Evolutionary conservation across 768 basidiomycete species (phyloP).

Genomic region (Boletus sensibilis): DNA sequence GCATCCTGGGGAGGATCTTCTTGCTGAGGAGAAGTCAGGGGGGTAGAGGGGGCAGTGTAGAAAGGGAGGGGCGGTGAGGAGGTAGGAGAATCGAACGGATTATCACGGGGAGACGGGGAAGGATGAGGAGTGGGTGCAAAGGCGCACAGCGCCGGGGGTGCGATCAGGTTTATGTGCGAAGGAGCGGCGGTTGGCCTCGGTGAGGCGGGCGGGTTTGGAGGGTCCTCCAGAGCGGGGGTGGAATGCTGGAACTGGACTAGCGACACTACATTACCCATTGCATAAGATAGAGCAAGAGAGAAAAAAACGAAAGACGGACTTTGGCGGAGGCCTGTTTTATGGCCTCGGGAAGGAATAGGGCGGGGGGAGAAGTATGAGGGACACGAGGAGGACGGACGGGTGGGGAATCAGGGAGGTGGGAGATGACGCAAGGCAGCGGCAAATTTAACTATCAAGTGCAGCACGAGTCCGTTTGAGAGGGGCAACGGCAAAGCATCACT

Average conservation of each 20-base stretch:
- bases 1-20: conserved; percentile 33
- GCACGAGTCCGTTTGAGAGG: conserved; percentile 16
- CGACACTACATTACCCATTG: conserved; percentile 36
- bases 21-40: conserved; percentile 40
- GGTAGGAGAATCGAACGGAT: conserved; percentile 37
- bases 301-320: conserved; percentile 23
- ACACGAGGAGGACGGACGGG: conserved; percentile 31
- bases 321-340: conserved; percentile 18
- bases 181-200: conserved; percentile 25
- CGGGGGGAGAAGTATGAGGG: conserved; percentile 27
- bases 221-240: conserved; percentile 17
- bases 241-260: conserved; percentile 29
- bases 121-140: conserved; percentile 32
- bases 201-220: conserved; percentile 6
- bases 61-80: conserved; percentile 42
- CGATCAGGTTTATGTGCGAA: conserved; percentile 35
- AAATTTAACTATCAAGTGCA: conserved; percentile 9
- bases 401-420: conserved; percentile 18
- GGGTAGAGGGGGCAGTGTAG: conserved; percentile 50
- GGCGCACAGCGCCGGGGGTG: conserved; percentile 33
- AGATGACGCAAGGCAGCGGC: conserved; percentile 26
- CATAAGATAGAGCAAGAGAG: conserved; percentile 4
- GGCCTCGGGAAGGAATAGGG: conserved; percentile 23
- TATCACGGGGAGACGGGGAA: conserved; percentile 36
- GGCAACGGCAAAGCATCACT: conserved; percentile 11